Evolutionary conservation across 2,329 filamentous ascomycete species (phyloP).

Genomic region (Berkeleyomyces rouxiae): DNA sequence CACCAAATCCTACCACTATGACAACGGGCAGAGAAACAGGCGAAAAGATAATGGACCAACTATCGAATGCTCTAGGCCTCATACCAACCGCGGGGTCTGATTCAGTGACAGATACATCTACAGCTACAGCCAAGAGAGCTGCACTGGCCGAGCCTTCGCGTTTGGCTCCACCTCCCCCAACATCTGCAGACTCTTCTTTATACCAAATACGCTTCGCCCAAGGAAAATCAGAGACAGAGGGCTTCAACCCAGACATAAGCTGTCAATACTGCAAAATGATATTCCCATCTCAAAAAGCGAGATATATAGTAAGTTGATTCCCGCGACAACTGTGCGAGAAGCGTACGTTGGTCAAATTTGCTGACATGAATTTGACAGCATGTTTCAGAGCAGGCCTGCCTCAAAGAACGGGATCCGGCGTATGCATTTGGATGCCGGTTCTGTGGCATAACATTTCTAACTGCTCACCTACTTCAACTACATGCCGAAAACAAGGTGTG

Average conservation of each 20-base stretch:
- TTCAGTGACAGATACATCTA: background rate
- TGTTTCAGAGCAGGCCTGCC: constrained; percentile 22
- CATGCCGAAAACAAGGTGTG: constrained; percentile 31
- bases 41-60: background rate
- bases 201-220: background rate
- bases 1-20: background rate
- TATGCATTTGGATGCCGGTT: constrained; percentile 25
- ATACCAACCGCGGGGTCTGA: too few species aligned
- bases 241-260: background rate
- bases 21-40: background rate
- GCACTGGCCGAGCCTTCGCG: background rate
- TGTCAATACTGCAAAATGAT: constrained; percentile 15
- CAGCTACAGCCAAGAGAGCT: background rate
- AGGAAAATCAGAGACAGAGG: background rate
- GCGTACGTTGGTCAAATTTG: constrained; percentile 12
- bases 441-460: constrained; percentile 24
- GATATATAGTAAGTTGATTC: constrained; percentile 12
- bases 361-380: constrained; percentile 19
- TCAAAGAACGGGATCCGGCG: constrained; percentile 4
- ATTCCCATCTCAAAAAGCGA: constrained; percentile 11
- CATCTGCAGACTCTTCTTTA: background rate
- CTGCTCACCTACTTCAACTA: constrained; percentile 26
- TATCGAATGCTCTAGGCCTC: too few species aligned
- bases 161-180: too few species aligned
- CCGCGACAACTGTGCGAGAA: background rate